Conservation (phyloP, 1,139 yeast genomes). For the Yamadazyma dendronema region DNA sequence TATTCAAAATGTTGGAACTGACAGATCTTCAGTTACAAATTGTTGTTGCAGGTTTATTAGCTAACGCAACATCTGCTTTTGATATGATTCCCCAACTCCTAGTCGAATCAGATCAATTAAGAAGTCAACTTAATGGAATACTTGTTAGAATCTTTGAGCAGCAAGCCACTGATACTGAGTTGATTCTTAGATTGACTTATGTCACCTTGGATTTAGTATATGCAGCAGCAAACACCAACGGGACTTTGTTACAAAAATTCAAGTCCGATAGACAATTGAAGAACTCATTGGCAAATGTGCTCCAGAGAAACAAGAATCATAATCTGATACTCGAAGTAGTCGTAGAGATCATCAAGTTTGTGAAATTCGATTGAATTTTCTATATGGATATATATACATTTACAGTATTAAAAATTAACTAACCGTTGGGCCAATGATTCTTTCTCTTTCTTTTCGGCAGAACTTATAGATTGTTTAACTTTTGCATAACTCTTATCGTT, state of each 20-base stretch:
- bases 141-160: slow-evolving; percentile 24
- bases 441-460: slow-evolving; percentile 26
- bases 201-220: slow-evolving; percentile 31
- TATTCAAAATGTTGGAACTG: slow-evolving; percentile 42
- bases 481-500: slow-evolving; percentile 37
- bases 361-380: slow-evolving; percentile 13
- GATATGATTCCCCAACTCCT: slow-evolving; percentile 42
- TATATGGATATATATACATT: neutral
- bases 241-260: slow-evolving; percentile 10
- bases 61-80: slow-evolving; percentile 49
- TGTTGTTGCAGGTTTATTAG: slow-evolving; percentile 45
- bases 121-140: slow-evolving; percentile 22
- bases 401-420: slow-evolving; percentile 31
- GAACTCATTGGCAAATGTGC: slow-evolving; percentile 17
- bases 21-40: slow-evolving; percentile 36
- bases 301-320: slow-evolving; percentile 15
- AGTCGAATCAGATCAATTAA: slow-evolving; percentile 21
- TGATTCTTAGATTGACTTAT: slow-evolving; percentile 37
- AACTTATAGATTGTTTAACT: slow-evolving; percentile 29
- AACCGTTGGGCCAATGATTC: slow-evolving; percentile 41
- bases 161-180: slow-evolving; percentile 28
- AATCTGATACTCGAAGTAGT: slow-evolving; percentile 18
- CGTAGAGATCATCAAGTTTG: slow-evolving; percentile 21
- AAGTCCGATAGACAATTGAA: slow-evolving; percentile 18
- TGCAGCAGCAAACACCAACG: slow-evolving; percentile 19